Base-by-base conservation (phyloP, 352 stramenopile genomes). In the Globisporangium cederbergense region DNA sequence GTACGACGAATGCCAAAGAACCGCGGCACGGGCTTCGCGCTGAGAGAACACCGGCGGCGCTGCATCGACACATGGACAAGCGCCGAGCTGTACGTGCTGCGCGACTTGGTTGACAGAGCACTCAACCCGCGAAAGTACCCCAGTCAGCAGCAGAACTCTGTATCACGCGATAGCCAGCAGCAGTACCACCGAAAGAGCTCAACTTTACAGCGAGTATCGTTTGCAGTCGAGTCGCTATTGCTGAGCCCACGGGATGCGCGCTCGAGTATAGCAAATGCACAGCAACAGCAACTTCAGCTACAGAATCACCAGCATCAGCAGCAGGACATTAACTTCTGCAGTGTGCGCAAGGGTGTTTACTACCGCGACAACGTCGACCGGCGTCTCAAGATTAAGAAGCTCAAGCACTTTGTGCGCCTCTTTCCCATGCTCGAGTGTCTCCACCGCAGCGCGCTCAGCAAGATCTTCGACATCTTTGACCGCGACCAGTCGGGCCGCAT, bases 11-110 rank as follows among this genome's bases (percentile, higher is more conserved):
- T 25, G 57, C 62, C 45, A 30, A 64, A 68, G 49, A 63, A 65
- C 32, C 46, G 58, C 25, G 36, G 63, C 38, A 47, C 61, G 32
- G 38, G 64, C 60, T 22, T 72, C 22, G 47, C 56, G 40, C 63
- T 52, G n/a, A 38, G 63, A 57, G 64, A 70, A 45, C 43, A 70
- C 43, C 64, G 72, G 8, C 72, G 67, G 14, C 71, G 65, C 50
- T 70, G 79, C 28, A 58, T 90, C 36, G 73, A 92, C 67, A 72
- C 72, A 42, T 89, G 80, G 70, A 74, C 67, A 18, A 68, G 78
- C 20, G 71, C 81, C 13, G 83, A 92, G 72, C 70, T 92, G 58
- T 77, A 73, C 42, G 73, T 76, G 56, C 73, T 92, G 53, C 78
- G 79, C 42, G 73, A 79, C 38, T 72, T 89, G 16, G 81, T 89